Conservation (phyloP, 2,329 filamentous ascomycete species). For the Dactylellina leptospora region DNA sequence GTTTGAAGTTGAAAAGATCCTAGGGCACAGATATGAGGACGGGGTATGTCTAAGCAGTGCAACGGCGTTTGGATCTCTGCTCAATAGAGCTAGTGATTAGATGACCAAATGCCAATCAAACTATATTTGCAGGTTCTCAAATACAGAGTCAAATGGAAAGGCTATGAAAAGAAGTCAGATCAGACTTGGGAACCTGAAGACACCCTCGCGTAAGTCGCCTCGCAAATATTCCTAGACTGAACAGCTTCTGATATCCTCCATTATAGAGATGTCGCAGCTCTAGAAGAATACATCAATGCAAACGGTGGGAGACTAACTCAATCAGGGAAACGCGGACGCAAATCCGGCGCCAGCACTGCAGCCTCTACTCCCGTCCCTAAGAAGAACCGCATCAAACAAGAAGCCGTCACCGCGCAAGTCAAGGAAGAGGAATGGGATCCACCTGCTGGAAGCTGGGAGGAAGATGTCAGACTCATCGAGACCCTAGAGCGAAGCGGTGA, state of each 20-base stretch:
- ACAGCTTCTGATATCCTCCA: not conserved
- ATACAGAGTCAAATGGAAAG: slow-evolving; percentile 76
- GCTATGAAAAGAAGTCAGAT: slow-evolving; percentile 75
- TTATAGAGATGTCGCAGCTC: slow-evolving; percentile 33
- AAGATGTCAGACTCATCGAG: slow-evolving; percentile 74
- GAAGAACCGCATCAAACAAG: slow-evolving; percentile 57
- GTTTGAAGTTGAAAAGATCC: slow-evolving; percentile 38
- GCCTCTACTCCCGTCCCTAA: slow-evolving; percentile 49
- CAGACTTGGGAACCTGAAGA: slow-evolving; percentile 81
- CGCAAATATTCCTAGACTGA: not conserved
- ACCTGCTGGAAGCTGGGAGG: slow-evolving; percentile 79
- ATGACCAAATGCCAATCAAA: not conserved
- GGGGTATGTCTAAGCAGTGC: slow-evolving; percentile 13
- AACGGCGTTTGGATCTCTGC: not conserved
- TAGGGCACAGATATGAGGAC: slow-evolving; percentile 40
- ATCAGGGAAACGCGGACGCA: slow-evolving; percentile 66
- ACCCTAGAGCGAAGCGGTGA: slow-evolving; percentile 73
- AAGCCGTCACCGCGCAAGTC: slow-evolving; percentile 57
- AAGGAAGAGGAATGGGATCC: slow-evolving; percentile 68
- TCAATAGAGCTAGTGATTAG: too few relatives aligned
- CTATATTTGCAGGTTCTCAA: slow-evolving; percentile 37
- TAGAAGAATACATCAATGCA: slow-evolving; percentile 66
- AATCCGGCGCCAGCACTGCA: slow-evolving; percentile 60
- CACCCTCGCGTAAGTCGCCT: slow-evolving; percentile 63
- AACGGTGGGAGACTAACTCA: slow-evolving; percentile 71